Base-by-base conservation (phyloP, 2,329 filamentous ascomycete species). In the Venturia oleaginea region DNA sequence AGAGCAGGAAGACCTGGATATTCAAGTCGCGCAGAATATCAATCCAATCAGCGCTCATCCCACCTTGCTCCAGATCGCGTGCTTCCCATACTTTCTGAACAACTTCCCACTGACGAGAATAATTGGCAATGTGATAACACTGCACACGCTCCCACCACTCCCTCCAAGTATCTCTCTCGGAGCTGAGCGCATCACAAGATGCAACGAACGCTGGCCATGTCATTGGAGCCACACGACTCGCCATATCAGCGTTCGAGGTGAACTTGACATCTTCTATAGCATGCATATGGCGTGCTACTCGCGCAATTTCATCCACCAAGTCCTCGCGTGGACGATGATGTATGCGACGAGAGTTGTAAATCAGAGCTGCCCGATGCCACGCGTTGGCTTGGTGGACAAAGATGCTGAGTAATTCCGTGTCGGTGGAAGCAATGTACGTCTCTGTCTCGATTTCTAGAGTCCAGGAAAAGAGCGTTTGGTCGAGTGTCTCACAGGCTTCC, bases 41-140 rank as follows among this genome's bases (percentile, higher is more conserved):
- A 11, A 57, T 57, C 51, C 51, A 57, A 27, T 57, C 51, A 19
- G 27, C 30, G 30, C 17, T 57, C 15, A 34, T 8, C 11, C 30
- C 51, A 57, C 11, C 27, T 34, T 17, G 30, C 8, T 32, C 51
- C 30, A 34, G 15, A n/a, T 57, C 51, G 2, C 51, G 51, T 4
- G 51, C 51, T 8, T 34, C 51, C 51, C 51, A 57, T 4, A 57
- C 30, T n/a, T 57, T 24, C 15, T 57, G 51, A 7, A 57, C 51
- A n/a, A 57, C 30, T 19, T 57, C 51, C 51, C 51, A 57, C n/a
- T 57, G 51, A n/a, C 51, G 51, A 32, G 27, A n/a, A 30, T 57
- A 57, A 22, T 57, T 57, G 15, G 51, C 51, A 57, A 57, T 57
- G 3, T 34, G 27, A 8, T 57, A 57, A 6, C 51, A 57, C 7